phyloP scores from a whole-genome alignment of 371 early-diverging fungal species.

The Haplosporangium sp. region DNA sequence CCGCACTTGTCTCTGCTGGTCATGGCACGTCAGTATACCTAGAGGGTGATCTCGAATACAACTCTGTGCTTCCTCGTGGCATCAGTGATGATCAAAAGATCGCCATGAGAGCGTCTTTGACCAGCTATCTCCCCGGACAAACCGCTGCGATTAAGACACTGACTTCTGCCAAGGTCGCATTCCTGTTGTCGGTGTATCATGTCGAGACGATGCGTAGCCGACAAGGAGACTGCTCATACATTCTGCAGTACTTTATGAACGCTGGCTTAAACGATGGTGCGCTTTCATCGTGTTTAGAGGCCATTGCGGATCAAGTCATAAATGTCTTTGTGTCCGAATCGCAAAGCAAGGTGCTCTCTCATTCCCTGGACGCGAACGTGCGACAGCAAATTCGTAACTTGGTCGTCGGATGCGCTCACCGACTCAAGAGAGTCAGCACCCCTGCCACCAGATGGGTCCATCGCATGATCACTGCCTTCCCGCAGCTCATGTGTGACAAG shows the following conservation, averaged over 20 bases:
- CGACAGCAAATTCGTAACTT: conserved; percentile 69
- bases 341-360: conserved; percentile 61
- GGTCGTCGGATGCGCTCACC: conserved; percentile 75
- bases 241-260: conserved; percentile 87
- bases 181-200: conserved; percentile 86
- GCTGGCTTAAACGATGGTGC: conserved; percentile 81
- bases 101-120: conserved; percentile 50
- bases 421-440: conserved; percentile 72
- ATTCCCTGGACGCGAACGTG: conserved; percentile 61
- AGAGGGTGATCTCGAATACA: conserved; percentile 90
- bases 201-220: conserved; percentile 86
- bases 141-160: conserved; percentile 72
- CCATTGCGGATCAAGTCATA: conserved; percentile 75
- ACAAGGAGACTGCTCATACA: conserved; percentile 74
- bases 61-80: conserved; percentile 82
- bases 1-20: conserved; percentile 78
- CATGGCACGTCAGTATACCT: conserved; percentile 79
- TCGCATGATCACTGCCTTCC: conserved; percentile 67
- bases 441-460: conserved; percentile 67
- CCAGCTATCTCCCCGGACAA: conserved; percentile 60
- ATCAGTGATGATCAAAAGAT: conserved; percentile 69
- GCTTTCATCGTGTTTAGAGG: conserved; percentile 77
- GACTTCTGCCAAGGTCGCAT: conserved; percentile 81
- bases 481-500: conserved; percentile 79
- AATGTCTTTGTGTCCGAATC: conserved; percentile 67